phyloP scores from a whole-genome alignment of 257 asterid genomes.

The Handroanthus guayacan region DNA sequence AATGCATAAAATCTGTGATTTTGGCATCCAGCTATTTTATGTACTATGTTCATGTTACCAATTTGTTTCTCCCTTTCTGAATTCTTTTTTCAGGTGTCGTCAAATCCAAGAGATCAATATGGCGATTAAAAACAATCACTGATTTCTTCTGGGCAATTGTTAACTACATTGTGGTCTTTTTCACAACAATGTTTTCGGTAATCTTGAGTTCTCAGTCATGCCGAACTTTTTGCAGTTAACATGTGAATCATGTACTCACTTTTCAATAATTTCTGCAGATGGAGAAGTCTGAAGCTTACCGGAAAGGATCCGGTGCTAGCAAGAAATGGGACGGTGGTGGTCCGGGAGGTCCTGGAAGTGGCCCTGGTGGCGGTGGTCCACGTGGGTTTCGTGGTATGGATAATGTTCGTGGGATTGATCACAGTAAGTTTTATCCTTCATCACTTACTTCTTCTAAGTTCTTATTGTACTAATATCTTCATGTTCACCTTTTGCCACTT shows the following conservation, averaged over 20 bases:
- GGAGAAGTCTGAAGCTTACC: slow-evolving; percentile 90
- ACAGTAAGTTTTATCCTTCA: slow-evolving; percentile 63
- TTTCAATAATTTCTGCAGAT: slow-evolving; percentile 51
- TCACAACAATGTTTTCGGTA: slow-evolving; percentile 96
- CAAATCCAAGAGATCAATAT: slow-evolving; percentile 75
- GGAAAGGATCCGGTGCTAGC: slow-evolving; percentile 77
- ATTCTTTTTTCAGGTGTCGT: slow-evolving; percentile 72
- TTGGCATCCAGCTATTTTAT: no score
- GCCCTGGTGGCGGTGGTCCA: slow-evolving; percentile 79
- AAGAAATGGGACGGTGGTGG: slow-evolving; percentile 99
- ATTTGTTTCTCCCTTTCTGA: background rate
- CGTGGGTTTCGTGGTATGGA: slow-evolving; percentile 90
- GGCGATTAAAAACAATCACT: slow-evolving; percentile 82
- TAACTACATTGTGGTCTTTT: slow-evolving; percentile 70
- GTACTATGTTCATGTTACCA: no score
- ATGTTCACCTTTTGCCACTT: background rate
- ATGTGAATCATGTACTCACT: slow-evolving; percentile 17
- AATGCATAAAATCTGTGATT: no score
- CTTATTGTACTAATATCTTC: background rate
- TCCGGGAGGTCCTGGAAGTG: slow-evolving; percentile 93
- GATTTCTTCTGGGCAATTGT: slow-evolving; percentile 87
- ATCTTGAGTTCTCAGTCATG: slow-evolving; percentile 4
- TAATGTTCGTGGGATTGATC: slow-evolving; percentile 89
- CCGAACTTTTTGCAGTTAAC: background rate
- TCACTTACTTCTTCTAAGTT: background rate